Evolutionary conservation across 371 early-diverging fungal genomes (phyloP).

Genomic region (Mucor racemosus): DNA sequence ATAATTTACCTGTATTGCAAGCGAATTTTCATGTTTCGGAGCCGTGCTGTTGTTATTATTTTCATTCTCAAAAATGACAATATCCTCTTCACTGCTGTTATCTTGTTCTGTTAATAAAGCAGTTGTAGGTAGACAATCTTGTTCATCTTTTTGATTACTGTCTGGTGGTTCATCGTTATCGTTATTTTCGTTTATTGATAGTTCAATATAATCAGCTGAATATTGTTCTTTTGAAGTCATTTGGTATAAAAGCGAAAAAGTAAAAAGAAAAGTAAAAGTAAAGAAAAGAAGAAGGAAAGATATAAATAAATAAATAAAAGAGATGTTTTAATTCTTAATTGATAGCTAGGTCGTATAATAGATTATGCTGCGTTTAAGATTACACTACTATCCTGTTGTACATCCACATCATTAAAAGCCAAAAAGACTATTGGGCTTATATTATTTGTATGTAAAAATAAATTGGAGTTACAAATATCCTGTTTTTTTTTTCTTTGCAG

Average conservation of each 20-base stretch:
- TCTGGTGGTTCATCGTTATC: slow-evolving; percentile 30
- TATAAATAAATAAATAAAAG: neutral
- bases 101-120: slow-evolving; percentile 9
- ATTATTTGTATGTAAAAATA: slow-evolving; percentile 8
- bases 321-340: neutral
- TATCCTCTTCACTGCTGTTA: slow-evolving; percentile 11
- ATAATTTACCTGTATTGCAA: slow-evolving; percentile 24
- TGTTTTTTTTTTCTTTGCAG: neutral
- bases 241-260: neutral
- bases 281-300: neutral
- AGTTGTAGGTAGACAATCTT: slow-evolving; percentile 9
- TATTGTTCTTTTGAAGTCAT: slow-evolving; percentile 9
- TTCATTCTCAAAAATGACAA: slow-evolving; percentile 16
- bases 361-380: neutral
- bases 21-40: slow-evolving; percentile 18
- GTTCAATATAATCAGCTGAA: slow-evolving; percentile 33
- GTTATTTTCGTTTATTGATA: slow-evolving; percentile 26
- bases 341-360: neutral
- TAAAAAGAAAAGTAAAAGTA: neutral
- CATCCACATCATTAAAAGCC: neutral
- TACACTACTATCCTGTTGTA: neutral
- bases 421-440: slow-evolving; percentile 2
- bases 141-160: slow-evolving; percentile 12
- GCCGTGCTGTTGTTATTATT: neutral
- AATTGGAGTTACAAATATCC: slow-evolving; percentile 1